Evolutionary conservation across 441 rosid genomes (phyloP), one percentile per base, ranked within the genome.

Genomic region (Bocquillonia castaneifolia): DNA sequence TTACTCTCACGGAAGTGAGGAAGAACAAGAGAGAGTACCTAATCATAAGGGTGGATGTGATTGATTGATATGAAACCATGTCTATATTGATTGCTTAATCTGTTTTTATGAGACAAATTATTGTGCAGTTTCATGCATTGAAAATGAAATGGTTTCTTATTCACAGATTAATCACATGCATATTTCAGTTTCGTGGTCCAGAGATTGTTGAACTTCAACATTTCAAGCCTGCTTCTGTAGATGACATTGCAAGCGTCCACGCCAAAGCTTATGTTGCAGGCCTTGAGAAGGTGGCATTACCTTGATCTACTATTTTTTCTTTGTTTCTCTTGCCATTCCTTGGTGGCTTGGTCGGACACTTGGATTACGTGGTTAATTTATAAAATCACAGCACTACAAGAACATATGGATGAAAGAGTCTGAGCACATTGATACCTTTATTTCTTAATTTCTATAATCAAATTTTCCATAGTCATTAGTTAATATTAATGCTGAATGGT

Each of bases 221-320:
- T 69, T 87, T 89, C 74, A 88, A 81, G 79, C 88, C 86, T 74
- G 96, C 98, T 68, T 86, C 89, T 45, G 59, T 82, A 53, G 91
- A 86, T 64, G 96, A 93, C 69, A 80, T 93, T 77, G 85, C 85
- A 77, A 86, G 76, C 73, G 92, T 93, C 73, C 98, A 93, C 59
- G 80, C 86, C 40, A 85, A 77, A 79, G 86, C 96, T 75, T 91
- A 93, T 79, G 86, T 93, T 58, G 64, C 79, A n/a, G 93, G 97
- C 39, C 92, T 93, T n/a, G 96, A 89, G 76, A 86, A 86, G 97
- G 98, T 93, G 79, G 63, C 53, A 54, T 40, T 22, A 26, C 59
- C 67, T 67, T 63, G 48, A 36, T 42, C 53, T 20, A 28, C 48
- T 34, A 60, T 23, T 50, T 10, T 32, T 44, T 34, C 52, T 15